These are phyloP conservation scores for Salvia sclarea DNA, from an alignment of 305 asterid species.

Conservation along the genomic window DNA sequence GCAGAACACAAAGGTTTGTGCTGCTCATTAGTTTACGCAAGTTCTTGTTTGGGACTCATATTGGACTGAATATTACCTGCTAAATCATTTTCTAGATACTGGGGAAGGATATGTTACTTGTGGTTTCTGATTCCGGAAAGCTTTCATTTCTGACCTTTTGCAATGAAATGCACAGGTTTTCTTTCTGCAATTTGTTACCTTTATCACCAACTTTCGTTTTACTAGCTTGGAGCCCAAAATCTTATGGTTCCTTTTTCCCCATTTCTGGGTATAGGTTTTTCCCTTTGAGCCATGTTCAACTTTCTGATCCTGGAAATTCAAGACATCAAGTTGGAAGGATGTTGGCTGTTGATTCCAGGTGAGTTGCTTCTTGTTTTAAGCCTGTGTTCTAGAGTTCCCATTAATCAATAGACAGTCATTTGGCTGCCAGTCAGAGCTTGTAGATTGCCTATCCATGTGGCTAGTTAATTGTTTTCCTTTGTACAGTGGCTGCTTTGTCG, in stretches of 20 bases:
- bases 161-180: slow-evolving; percentile 90
- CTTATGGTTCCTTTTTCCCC: slow-evolving; percentile 5
- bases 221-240: slow-evolving; percentile 26
- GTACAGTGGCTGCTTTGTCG: slow-evolving; percentile 89
- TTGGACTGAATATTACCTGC: slow-evolving; percentile 29
- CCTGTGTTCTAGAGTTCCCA: slow-evolving; percentile 26
- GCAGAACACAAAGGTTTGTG: slow-evolving; percentile 69
- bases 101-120: slow-evolving; percentile 74
- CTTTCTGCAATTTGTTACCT: slow-evolving; percentile 22
- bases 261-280: slow-evolving; percentile 51
- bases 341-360: slow-evolving; percentile 91
- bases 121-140: slow-evolving; percentile 94
- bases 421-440: slow-evolving; percentile 39
- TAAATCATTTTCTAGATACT: slow-evolving; percentile 50
- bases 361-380: slow-evolving; percentile 40
- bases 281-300: slow-evolving; percentile 68
- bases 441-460: slow-evolving; percentile 50
- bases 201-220: slow-evolving; percentile 19
- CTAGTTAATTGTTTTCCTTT: slow-evolving; percentile 48
- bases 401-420: slow-evolving; percentile 34
- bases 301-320: slow-evolving; percentile 77
- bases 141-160: slow-evolving; percentile 82
- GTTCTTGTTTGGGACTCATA: slow-evolving; percentile 24
- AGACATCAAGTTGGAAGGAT: slow-evolving; percentile 88
- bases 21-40: slow-evolving; percentile 21